A percentile compares a stretch with the other conserved stretches of the same genome.
Evolutionary conservation across 176 grass and related monocot genomes (phyloP).

Genomic region (Aegilops tauschii): DNA sequence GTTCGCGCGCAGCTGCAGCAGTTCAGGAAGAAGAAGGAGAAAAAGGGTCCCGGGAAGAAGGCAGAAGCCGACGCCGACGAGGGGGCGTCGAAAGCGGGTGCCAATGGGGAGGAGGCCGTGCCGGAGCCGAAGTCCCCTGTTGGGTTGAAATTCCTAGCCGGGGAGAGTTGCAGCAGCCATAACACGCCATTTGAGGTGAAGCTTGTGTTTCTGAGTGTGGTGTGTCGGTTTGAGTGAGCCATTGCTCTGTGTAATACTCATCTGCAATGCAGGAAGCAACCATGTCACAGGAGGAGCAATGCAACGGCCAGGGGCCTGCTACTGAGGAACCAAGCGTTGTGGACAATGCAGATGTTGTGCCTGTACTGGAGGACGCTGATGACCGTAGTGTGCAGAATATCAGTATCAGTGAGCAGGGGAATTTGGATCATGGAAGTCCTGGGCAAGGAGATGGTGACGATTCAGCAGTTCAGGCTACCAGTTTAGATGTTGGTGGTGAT

Average conservation of each 20-base stretch:
- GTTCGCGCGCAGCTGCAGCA: constrained; percentile 62
- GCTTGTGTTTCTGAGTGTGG: constrained; percentile 3
- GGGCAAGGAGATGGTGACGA: not conserved
- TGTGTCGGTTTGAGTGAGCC: not conserved
- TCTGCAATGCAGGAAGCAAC: constrained; percentile 70
- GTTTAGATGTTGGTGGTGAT: not conserved
- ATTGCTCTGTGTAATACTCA: constrained; percentile 36
- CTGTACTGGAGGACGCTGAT: not conserved
- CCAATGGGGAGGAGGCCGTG: constrained; percentile 1
- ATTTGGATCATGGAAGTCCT: not conserved
- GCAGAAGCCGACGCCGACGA: constrained; percentile 31
- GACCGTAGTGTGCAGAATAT: not conserved
- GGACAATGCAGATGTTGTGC: not conserved
- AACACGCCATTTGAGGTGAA: constrained; percentile 38
- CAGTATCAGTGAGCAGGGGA: constrained; percentile 14
- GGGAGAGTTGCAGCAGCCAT: constrained; percentile 28
- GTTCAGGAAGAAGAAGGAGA: constrained; percentile 97
- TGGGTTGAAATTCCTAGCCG: constrained; percentile 34
- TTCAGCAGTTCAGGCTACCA: not conserved
- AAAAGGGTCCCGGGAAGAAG: constrained; percentile 52
- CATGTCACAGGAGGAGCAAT: constrained; percentile 47
- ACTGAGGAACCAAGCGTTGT: not conserved
- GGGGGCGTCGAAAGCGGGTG: not conserved
- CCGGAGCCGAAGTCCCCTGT: constrained; percentile 33
- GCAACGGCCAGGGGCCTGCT: constrained; percentile 37